Base-by-base conservation (phyloP, 208 protist species). In the Wallacemonas sp. region DNA sequence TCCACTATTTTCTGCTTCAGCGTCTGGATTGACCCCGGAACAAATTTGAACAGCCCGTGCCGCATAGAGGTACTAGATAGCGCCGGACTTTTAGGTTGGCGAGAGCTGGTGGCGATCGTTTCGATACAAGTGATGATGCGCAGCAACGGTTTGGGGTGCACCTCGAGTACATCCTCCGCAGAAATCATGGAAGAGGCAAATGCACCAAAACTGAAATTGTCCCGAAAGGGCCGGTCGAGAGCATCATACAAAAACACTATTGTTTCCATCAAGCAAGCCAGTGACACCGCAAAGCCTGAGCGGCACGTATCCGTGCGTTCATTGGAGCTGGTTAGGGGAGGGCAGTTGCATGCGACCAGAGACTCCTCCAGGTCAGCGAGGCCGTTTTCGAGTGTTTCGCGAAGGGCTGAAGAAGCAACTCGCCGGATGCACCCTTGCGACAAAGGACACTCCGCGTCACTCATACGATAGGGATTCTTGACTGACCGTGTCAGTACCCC, bases 181-280 rank as follows among this genome's bases (percentile, higher is more conserved):
- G 46, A 74, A 42, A 56, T 65, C 60, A 62, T 54, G 9, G 54
- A 33, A 8, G 46, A 58, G 9, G 51, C 51, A 19, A 58, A 58
- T 3, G 51, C 51, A 11, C 51, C 51, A 39, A 58, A 58, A 31
- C 51, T 58, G 51, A 58, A 58, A 21, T 58, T 26, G 28, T 58
- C 51, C 5, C 51, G 51, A 39, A 58, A 58, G 30, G 51, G 51
- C 6, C 51, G 30, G 5, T 39, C n/a, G 4, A 58, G 30, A 11
- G 30, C 22, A 8, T 58, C 41, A 31, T 58, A 58, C 51, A 58
- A 58, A 9, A 39, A n/a, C 21, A 58, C 46, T 21, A 84, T 72
- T 28, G 65, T 65, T 22, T 84, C 78, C 44, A 84, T 55, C 47
- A 64, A 26, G 60, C 47, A 74, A 1, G 67, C 71, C 14, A 84